A percentile compares a stretch with the other conserved stretches of the same genome.
phyloP scores from a whole-genome alignment of 306 rosid species.

The Castanospermum australe region DNA sequence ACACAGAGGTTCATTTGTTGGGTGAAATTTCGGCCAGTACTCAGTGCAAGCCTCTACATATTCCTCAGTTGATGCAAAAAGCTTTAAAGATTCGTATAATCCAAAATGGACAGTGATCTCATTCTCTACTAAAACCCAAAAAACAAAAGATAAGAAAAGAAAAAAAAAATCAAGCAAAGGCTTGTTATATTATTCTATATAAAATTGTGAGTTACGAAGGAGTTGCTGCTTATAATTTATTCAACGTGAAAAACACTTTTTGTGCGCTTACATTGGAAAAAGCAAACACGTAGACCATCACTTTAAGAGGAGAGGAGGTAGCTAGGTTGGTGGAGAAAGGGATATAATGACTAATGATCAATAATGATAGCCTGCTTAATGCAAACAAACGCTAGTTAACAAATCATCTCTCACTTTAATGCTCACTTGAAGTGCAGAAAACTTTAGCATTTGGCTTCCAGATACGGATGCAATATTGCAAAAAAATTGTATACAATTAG shows the following conservation, averaged over 20 bases:
- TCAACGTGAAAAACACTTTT: background rate
- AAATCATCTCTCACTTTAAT: constrained; percentile 13
- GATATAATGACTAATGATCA: constrained; percentile 19
- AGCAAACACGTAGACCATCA: constrained; percentile 22
- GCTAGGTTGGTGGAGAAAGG: constrained; percentile 25
- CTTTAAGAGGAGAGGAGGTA: background rate
- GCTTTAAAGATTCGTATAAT: too few relatives aligned
- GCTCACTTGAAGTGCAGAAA: constrained; percentile 36
- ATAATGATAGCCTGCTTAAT: background rate
- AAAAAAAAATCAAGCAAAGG: background rate
- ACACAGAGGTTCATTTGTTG: too few relatives aligned
- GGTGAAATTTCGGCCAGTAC: too few relatives aligned
- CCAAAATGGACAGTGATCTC: background rate
- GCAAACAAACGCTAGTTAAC: background rate
- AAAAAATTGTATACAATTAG: background rate
- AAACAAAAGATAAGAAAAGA: too few relatives aligned
- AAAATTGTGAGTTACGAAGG: background rate
- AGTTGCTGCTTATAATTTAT: background rate
- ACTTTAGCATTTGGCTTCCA: background rate
- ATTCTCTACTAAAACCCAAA: background rate
- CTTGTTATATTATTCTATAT: too few relatives aligned
- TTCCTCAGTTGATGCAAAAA: too few relatives aligned
- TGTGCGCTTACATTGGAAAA: background rate
- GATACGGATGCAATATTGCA: constrained; percentile 10
- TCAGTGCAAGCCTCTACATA: too few relatives aligned